A percentile compares a stretch with the other conserved stretches of the same genome.
Evolutionary conservation across 2,329 filamentous ascomycete species (phyloP).

Genomic region (Penicillium sp.): DNA sequence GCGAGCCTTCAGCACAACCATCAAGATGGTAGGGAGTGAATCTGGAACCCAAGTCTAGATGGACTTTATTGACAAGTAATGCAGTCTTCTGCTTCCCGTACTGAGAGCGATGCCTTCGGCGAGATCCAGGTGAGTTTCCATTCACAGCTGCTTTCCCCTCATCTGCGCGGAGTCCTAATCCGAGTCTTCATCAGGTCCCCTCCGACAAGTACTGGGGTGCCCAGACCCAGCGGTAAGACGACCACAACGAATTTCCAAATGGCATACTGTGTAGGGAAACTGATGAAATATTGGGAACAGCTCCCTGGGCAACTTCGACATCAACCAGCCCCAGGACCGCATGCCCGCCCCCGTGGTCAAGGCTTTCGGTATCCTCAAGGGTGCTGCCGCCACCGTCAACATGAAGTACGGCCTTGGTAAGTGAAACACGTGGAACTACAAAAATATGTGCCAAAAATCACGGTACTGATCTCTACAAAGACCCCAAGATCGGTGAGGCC

Average conservation of each 20-base stretch:
- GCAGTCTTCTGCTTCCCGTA: constrained; percentile 59
- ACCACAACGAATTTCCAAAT: constrained; percentile 3
- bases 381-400: constrained; percentile 92
- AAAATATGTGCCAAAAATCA: neutral
- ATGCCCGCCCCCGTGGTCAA: constrained; percentile 92
- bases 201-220: constrained; percentile 98
- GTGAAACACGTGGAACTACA: constrained; percentile 9
- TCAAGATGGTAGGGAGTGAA: constrained; percentile 35
- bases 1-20: constrained; percentile 39
- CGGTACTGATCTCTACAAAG: constrained; percentile 48
- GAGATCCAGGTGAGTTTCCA: constrained; percentile 67
- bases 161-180: constrained; percentile 14
- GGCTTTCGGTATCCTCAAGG: constrained; percentile 97
- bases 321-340: constrained; percentile 98
- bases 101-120: constrained; percentile 96
- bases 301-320: constrained; percentile 95
- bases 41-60: neutral
- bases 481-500: constrained; percentile 84
- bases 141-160: neutral
- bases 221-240: constrained; percentile 76
- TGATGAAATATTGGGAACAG: constrained; percentile 33
- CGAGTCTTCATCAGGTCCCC: constrained; percentile 56
- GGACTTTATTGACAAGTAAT: neutral
- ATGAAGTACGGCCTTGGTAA: constrained; percentile 83
- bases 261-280: constrained; percentile 8